Percentiles rank a stretch among this genome's conserved stretches.
Conservation (phyloP, 129 eudicot genomes). For the Logfia minima region DNA sequence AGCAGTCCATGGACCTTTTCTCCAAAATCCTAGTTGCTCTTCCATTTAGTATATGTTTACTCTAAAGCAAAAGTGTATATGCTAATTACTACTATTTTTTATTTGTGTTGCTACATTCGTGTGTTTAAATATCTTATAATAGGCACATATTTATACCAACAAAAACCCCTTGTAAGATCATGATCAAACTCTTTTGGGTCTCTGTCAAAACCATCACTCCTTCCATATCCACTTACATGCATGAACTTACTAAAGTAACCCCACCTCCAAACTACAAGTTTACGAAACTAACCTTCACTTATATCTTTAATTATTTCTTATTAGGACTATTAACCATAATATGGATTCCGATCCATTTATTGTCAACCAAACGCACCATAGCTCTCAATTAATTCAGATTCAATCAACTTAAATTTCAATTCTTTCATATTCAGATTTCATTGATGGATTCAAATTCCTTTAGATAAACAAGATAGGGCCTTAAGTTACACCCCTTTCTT, state of each 20-base stretch:
- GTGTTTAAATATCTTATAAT: slow-evolving; percentile 46
- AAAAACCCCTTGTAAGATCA: slow-evolving; percentile 21
- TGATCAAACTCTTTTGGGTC: slow-evolving; percentile 31
- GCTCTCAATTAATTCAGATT: too few relatives aligned
- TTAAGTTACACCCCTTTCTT: too few relatives aligned
- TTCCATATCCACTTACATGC: slow-evolving; percentile 25
- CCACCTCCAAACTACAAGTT: slow-evolving; percentile 15
- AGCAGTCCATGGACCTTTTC: slow-evolving; percentile 95
- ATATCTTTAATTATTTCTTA: too few relatives aligned
- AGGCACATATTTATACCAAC: slow-evolving; percentile 64
- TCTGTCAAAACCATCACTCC: slow-evolving; percentile 32
- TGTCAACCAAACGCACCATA: too few relatives aligned
- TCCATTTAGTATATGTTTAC: slow-evolving; percentile 22
- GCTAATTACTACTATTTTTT: slow-evolving; percentile 13
- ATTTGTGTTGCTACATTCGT: slow-evolving; percentile 26
- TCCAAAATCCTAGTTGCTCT: slow-evolving; percentile 50
- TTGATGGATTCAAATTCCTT: too few relatives aligned
- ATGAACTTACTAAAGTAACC: slow-evolving; percentile 22
- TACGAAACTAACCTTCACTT: slow-evolving; percentile 35
- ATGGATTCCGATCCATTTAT: too few relatives aligned
- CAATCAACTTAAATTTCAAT: too few relatives aligned
- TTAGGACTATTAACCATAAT: too few relatives aligned
- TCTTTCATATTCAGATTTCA: too few relatives aligned
- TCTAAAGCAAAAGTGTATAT: background rate
- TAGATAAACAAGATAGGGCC: too few relatives aligned